Evolutionary conservation across 2,329 filamentous ascomycete species (phyloP), one percentile per base, ranked within the genome.

Genomic region (Aspergillus candidus): DNA sequence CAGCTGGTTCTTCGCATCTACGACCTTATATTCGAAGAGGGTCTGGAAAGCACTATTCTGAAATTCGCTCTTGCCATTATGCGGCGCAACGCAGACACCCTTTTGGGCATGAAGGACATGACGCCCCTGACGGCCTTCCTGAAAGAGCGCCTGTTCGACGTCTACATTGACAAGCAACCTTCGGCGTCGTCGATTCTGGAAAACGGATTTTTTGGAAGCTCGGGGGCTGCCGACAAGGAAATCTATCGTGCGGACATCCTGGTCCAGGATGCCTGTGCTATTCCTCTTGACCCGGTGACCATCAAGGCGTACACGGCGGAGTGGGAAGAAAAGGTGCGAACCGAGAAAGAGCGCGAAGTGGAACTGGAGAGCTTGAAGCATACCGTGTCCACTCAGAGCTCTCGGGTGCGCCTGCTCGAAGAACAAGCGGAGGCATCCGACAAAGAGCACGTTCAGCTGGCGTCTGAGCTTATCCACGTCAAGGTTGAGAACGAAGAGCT

Each of bases 1-100:
- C 93, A 98, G 62, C 80, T 98, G 8, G 93, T 98, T 6, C 82
- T 98, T 46, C 86, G 93, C 29, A 94, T 98, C 40, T 98, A 97
- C 67, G 93, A 98, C 62, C 72, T 98, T 43, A 93, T 98, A 40
- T 75, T 98, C 13, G 93, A 88, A 37, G 91, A 97, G 67, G 93
- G 94, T 3, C 75, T 98, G 12, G 87, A 89, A 41, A 76, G 74
- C 39, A 93, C 93, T 0, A 93, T 98, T 54, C 73, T 98, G 41
- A 91, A 91, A 56, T 98, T 98, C 56, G 91, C 90, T 41, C 84
- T 97, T 52, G 88, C 93, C 3, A 76, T 98, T 40, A 97, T 98
- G 88, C 88, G 93, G 59, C 94, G 94, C 71, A 98, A 98, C 62
- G 79, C 86, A 0, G 70, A 83, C 15, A 76, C 83, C 0, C 71